Evolutionary conservation across 192 early-diverging fungal species (phyloP).

Genomic region (Coemansia nantahalensis): DNA sequence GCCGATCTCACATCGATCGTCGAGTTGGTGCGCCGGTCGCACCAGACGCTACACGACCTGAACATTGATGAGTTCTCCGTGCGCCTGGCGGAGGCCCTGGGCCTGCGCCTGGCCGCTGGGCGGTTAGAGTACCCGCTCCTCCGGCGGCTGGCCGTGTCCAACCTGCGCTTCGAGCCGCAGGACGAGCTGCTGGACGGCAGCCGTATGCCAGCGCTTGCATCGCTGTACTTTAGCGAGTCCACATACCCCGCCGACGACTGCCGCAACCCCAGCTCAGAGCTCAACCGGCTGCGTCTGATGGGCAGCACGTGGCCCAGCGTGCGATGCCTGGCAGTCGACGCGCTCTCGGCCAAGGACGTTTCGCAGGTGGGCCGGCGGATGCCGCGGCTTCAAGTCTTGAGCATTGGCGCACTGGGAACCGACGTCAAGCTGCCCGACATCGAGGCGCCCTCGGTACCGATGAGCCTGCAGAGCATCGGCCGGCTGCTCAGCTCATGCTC

Average conservation of each 20-base stretch:
- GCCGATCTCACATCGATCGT: background rate
- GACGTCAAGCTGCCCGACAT: constrained; percentile 14
- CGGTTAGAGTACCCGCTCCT: constrained; percentile 7
- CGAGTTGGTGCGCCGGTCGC: constrained; percentile 8
- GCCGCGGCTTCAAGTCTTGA: constrained; percentile 15
- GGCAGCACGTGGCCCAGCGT: constrained; percentile 3
- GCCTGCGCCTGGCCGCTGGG: background rate
- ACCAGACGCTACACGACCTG: constrained; percentile 12
- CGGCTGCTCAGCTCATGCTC: constrained; percentile 8
- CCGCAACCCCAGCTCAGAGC: constrained; percentile 4
- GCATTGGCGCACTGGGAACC: constrained; percentile 20
- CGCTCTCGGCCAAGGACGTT: constrained; percentile 12
- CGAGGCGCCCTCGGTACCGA: constrained; percentile 5
- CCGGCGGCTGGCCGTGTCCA: constrained; percentile 22
- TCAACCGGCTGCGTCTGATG: constrained; percentile 2
- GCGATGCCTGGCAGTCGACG: constrained; percentile 18
- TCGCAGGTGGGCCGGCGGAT: background rate
- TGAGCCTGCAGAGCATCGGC: background rate
- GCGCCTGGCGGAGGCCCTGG: background rate
- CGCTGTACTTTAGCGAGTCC: constrained; percentile 24
- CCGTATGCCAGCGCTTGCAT: constrained; percentile 5
- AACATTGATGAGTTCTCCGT: constrained; percentile 15
- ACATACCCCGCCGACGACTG: constrained; percentile 10
- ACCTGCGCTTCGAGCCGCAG: background rate
- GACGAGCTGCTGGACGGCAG: constrained; percentile 5